phyloP scores from a whole-genome alignment of 352 stramenopile species.

The Phytopythium kandeliae region DNA sequence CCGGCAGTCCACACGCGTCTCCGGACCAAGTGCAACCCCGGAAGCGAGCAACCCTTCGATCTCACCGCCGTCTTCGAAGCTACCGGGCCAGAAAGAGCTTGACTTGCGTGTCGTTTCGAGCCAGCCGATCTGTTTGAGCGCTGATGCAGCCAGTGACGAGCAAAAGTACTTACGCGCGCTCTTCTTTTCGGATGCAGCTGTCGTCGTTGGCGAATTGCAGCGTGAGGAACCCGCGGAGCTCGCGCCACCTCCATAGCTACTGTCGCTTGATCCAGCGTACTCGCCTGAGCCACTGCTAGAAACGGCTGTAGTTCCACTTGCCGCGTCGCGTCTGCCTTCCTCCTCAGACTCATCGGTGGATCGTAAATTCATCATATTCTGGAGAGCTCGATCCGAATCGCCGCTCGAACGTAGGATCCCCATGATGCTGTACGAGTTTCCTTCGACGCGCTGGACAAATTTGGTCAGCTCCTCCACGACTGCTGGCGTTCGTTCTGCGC shows the following conservation, averaged over 20 bases:
- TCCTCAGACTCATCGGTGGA: background rate
- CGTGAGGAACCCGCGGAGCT: conserved; percentile 18
- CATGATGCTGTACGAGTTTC: conserved; percentile 82
- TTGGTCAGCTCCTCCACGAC: conserved; percentile 30
- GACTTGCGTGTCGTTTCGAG: conserved; percentile 57
- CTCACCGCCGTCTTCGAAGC: conserved; percentile 75
- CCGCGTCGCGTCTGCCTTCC: background rate
- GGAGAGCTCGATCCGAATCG: conserved; percentile 35
- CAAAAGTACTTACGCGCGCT: conserved; percentile 74
- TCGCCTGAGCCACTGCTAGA: background rate
- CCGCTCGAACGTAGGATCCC: conserved; percentile 53
- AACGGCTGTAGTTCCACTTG: background rate
- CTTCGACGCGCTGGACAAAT: conserved; percentile 68
- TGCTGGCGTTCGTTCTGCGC: conserved; percentile 31
- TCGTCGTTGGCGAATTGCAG: conserved; percentile 10
- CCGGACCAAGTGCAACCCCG: conserved; percentile 37
- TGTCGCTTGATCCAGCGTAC: background rate
- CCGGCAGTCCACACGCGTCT: conserved; percentile 73
- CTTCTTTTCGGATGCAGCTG: conserved; percentile 12
- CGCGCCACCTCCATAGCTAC: conserved; percentile 1
- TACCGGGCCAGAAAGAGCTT: conserved; percentile 81
- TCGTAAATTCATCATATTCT: background rate
- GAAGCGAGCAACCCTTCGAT: conserved; percentile 51
- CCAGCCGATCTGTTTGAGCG: conserved; percentile 76
- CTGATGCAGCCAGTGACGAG: conserved; percentile 72